Evolutionary conservation across 352 stramenopile species (phyloP).

Genomic region (Blastocystis sp.): DNA sequence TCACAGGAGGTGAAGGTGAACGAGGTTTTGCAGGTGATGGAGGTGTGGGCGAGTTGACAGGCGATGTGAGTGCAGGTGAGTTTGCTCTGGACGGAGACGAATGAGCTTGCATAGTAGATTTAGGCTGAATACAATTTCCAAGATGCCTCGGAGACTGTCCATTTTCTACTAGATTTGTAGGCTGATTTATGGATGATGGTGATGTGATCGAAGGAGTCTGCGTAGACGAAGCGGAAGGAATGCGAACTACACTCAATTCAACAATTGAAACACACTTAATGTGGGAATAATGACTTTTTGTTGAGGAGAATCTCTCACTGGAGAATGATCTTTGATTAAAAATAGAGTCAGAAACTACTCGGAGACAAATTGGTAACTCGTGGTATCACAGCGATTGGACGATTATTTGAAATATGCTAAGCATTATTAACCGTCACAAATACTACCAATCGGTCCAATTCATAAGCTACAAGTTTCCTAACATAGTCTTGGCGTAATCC

Average conservation of each 20-base stretch:
- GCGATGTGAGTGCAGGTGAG: neutral
- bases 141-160: no score
- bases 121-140: neutral
- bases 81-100: neutral
- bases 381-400: neutral
- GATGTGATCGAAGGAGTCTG: no score
- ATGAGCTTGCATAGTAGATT: neutral
- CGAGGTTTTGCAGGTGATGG: neutral
- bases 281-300: no score
- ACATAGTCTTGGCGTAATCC: neutral
- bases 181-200: no score
- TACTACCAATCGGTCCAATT: neutral
- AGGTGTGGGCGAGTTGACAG: neutral
- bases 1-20: no score
- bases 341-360: neutral
- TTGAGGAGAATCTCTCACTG: no score
- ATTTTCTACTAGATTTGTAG: no score
- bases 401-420: neutral
- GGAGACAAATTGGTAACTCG: neutral
- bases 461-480: slow-evolving; percentile 8
- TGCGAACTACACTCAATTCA: no score
- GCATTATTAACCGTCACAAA: neutral
- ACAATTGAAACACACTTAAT: no score
- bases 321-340: neutral
- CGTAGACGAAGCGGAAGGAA: no score